Percentiles rank a stretch among this genome's conserved stretches.
phyloP scores from a whole-genome alignment of 1,284 basidiomycete species.

The Mycena sp. region DNA sequence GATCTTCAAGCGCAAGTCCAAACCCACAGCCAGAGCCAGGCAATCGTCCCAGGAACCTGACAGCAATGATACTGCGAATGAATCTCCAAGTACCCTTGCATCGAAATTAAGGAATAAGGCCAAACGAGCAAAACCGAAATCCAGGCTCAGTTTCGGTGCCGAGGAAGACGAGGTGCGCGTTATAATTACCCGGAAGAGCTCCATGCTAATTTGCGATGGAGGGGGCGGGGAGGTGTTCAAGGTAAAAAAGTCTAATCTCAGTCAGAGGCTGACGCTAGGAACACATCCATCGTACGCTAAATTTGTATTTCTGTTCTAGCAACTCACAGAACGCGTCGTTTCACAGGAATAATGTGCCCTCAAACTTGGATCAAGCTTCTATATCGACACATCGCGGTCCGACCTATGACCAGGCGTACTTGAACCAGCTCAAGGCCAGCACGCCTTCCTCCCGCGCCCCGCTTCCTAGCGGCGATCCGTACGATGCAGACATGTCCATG shows the following conservation, averaged over 20 bases:
- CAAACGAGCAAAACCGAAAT: constrained; percentile 62
- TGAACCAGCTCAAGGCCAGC: constrained; percentile 85
- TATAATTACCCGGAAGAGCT: constrained; percentile 30
- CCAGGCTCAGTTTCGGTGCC: constrained; percentile 84
- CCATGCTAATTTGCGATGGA: constrained; percentile 43
- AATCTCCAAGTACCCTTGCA: constrained; percentile 66
- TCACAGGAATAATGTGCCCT: constrained; percentile 44
- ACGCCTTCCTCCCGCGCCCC: constrained; percentile 71
- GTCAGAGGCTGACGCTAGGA: constrained; percentile 65
- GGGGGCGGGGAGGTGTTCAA: constrained; percentile 72
- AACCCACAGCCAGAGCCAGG: constrained; percentile 60
- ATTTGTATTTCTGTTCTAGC: not conserved
- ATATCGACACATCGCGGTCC: constrained; percentile 61
- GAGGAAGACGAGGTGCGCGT: constrained; percentile 79
- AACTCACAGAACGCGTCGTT: constrained; percentile 14
- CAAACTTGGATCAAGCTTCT: constrained; percentile 58
- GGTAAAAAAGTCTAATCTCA: constrained; percentile 81
- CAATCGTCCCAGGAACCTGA: constrained; percentile 50
- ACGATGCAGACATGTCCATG: constrained; percentile 65
- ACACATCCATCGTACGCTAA: constrained; percentile 55
- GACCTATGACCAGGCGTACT: constrained; percentile 80
- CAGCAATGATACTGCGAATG: constrained; percentile 37
- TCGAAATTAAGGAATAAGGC: constrained; percentile 75
- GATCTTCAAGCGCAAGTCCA: constrained; percentile 66
- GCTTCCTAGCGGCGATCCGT: constrained; percentile 47